Evolutionary conservation across 83 land plant genomes (phyloP).

Genomic region (Picea mariana): DNA sequence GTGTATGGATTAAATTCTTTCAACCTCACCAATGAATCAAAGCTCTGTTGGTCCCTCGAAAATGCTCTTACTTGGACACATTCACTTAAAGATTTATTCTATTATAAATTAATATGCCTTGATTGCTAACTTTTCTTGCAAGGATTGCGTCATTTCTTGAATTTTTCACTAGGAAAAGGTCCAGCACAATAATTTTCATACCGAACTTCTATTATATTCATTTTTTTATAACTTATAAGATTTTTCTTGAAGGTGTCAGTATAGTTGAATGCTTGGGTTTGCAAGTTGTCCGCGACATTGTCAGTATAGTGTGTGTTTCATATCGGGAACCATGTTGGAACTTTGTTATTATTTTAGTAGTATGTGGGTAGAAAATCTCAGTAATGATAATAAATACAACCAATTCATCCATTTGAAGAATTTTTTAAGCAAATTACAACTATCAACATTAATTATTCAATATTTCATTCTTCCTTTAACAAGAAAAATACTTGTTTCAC

Average conservation of each 20-base stretch:
- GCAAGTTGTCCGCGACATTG: background rate
- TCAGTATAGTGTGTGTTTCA: background rate
- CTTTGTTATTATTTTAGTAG: background rate
- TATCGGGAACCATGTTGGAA: background rate
- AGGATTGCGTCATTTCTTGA: background rate
- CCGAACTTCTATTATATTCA: background rate
- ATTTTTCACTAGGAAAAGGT: too few species aligned
- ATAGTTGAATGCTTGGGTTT: background rate
- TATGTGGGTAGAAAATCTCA: background rate
- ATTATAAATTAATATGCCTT: background rate
- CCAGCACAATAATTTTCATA: too few species aligned
- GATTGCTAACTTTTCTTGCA: background rate
- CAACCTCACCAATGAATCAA: too few species aligned
- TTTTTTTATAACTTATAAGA: background rate
- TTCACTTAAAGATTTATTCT: background rate
- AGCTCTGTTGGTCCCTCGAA: too few species aligned
- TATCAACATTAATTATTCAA: background rate
- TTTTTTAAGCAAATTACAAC: background rate
- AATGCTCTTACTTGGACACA: too few species aligned
- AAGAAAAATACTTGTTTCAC: background rate
- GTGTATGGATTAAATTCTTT: too few species aligned
- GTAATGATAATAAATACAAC: background rate
- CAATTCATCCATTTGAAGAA: background rate
- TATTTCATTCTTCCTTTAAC: background rate
- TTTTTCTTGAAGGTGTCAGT: background rate